Evolutionary conservation across 257 asterid species (phyloP).

Genomic region (Rhazya stricta): DNA sequence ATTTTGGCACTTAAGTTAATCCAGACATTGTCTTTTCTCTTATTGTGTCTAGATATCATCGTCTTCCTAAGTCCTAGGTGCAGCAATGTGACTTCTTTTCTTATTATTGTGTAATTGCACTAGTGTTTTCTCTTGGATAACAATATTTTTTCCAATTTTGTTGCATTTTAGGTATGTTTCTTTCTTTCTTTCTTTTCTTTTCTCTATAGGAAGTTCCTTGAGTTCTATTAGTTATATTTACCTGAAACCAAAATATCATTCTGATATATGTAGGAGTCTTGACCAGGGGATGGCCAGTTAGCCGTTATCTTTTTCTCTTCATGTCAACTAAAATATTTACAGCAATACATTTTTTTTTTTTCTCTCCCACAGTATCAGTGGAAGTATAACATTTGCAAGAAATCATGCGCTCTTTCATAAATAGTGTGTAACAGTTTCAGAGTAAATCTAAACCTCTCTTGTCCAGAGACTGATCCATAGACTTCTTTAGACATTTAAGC

Average conservation of each 20-base stretch:
- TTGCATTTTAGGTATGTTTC: no score
- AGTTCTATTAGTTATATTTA: no score
- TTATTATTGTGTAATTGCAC: neutral
- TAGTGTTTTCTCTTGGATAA: neutral
- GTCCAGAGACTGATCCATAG: neutral
- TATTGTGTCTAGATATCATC: no score
- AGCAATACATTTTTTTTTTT: no score
- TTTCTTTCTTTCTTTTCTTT: no score
- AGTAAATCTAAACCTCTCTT: neutral
- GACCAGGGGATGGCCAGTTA: neutral
- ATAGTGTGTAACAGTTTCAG: neutral
- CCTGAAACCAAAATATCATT: neutral
- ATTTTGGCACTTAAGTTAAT: no score
- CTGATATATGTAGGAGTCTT: neutral
- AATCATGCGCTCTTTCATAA: no score
- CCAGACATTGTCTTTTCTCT: neutral
- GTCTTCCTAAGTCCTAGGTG: neutral
- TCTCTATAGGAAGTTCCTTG: no score
- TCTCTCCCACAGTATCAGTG: neutral
- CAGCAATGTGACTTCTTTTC: neutral
- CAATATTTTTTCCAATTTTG: neutral
- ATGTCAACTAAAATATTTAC: neutral
- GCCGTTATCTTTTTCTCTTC: neutral
- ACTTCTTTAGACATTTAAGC: no score
- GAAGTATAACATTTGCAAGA: neutral